These are phyloP conservation scores for Aspergillus phoenicis DNA, from an alignment of 2,329 filamentous ascomycete genomes.

Conservation along the genomic window DNA sequence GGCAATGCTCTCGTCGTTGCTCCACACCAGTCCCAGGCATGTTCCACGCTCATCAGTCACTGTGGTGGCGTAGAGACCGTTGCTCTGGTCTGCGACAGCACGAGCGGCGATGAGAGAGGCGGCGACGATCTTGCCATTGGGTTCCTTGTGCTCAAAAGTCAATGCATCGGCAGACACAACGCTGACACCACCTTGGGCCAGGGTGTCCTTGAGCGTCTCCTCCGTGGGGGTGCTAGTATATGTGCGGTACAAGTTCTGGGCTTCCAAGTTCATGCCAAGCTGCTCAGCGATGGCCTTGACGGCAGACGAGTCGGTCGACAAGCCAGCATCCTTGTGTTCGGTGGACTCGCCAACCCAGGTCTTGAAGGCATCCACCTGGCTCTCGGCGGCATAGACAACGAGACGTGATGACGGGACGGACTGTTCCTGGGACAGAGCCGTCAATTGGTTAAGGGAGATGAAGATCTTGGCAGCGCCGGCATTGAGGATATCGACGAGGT, in stretches of 20 bases:
- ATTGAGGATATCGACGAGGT: constrained; percentile 80
- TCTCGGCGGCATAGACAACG: constrained; percentile 55
- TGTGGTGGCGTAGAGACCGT: constrained; percentile 83
- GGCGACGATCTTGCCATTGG: constrained; percentile 64
- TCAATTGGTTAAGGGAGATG: constrained; percentile 70
- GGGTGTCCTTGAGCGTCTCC: constrained; percentile 52
- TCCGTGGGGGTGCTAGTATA: constrained; percentile 46
- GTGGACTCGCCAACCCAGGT: constrained; percentile 41
- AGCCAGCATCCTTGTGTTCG: constrained; percentile 40
- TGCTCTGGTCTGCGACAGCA: constrained; percentile 78
- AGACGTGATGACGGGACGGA: constrained; percentile 59
- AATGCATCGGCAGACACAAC: constrained; percentile 72
- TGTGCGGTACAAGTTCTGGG: constrained; percentile 44
- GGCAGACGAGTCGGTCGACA: constrained; percentile 36
- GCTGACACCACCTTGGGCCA: constrained; percentile 61
- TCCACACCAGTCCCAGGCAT: constrained; percentile 89
- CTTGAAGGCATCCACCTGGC: constrained; percentile 43
- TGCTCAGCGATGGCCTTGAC: constrained; percentile 45
- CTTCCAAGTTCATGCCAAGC: constrained; percentile 41
- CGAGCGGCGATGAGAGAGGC: constrained; percentile 71
- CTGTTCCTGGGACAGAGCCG: constrained; percentile 53
- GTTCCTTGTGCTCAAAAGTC: constrained; percentile 66
- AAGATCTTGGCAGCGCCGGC: constrained; percentile 84
- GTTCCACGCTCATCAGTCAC: constrained; percentile 86
- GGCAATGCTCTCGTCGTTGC: constrained; percentile 83